A percentile compares a stretch with the other conserved stretches of the same genome.
phyloP scores from a whole-genome alignment of 1,284 basidiomycete species.

The Farysia itapuensis region DNA sequence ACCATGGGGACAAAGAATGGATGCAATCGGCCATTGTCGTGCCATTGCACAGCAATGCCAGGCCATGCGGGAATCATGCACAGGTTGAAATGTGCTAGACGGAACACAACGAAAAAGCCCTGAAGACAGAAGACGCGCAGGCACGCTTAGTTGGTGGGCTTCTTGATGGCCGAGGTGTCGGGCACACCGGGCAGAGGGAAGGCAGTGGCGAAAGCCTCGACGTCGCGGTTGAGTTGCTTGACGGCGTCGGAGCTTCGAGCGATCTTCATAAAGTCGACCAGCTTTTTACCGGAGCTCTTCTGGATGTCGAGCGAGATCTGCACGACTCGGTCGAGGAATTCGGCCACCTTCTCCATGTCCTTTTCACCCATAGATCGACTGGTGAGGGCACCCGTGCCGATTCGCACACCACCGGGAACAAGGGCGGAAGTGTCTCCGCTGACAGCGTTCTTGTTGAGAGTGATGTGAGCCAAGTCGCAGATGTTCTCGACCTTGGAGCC shows the following conservation, averaged over 20 bases:
- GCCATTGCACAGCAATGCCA: no score
- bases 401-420: constrained; percentile 93
- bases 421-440: constrained; percentile 91
- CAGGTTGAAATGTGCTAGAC: constrained; percentile 39
- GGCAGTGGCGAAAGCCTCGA: constrained; percentile 74
- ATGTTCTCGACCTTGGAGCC: constrained; percentile 99
- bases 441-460: constrained; percentile 81
- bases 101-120: background rate
- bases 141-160: constrained; percentile 15
- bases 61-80: constrained; percentile 35
- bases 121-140: background rate
- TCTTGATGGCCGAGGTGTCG: constrained; percentile 64
- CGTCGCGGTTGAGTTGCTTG: constrained; percentile 72
- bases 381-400: constrained; percentile 91
- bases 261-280: constrained; percentile 86
- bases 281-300: constrained; percentile 90
- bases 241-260: constrained; percentile 77
- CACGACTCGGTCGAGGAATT: constrained; percentile 66
- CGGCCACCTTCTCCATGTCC: constrained; percentile 81
- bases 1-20: background rate
- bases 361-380: constrained; percentile 87
- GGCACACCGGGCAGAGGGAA: constrained; percentile 90
- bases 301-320: constrained; percentile 64
- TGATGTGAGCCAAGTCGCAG: constrained; percentile 90
- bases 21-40: background rate